Evolutionary conservation across 257 asterid genomes (phyloP).

Genomic region (Anisodus acutangulus): DNA sequence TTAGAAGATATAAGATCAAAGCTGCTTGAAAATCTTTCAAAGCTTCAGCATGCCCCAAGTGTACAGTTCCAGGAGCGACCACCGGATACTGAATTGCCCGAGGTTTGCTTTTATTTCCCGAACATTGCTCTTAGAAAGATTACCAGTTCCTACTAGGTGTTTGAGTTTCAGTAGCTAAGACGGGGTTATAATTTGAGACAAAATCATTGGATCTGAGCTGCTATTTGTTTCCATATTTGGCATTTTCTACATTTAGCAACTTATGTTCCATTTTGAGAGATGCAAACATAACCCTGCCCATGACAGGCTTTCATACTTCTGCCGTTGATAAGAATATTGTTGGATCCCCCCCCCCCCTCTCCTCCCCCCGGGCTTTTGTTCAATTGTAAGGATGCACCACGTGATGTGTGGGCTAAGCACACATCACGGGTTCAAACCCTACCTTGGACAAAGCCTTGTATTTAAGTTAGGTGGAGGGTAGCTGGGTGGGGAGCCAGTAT

Average conservation of each 20-base stretch:
- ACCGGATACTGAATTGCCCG: conserved; percentile 57
- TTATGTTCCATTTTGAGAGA: neutral
- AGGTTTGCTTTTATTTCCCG: conserved; percentile 42
- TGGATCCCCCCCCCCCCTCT: neutral
- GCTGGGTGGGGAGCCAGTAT: neutral
- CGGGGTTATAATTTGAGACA: neutral
- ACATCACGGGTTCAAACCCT: neutral
- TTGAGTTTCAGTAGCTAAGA: neutral
- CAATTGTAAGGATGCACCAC: neutral
- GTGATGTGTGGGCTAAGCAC: conserved; percentile 23
- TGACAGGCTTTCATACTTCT: conserved; percentile 17
- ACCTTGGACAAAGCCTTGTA: neutral
- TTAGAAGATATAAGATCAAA: conserved; percentile 52
- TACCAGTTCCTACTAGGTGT: conserved; percentile 16
- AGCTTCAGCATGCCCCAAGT: conserved; percentile 67
- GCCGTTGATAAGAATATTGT: neutral
- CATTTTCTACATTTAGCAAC: conserved; percentile 13
- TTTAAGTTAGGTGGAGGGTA: neutral
- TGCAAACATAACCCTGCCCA: neutral
- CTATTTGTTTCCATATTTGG: neutral
- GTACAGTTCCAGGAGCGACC: conserved; percentile 63
- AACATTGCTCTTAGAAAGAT: neutral
- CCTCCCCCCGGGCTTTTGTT: conserved; percentile 4
- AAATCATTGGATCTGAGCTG: neutral
- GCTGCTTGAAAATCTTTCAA: conserved; percentile 59